These are phyloP conservation scores for Baudoinia panamericana DNA, from an alignment of 495 filamentous ascomycete species.

Conservation along the genomic window DNA sequence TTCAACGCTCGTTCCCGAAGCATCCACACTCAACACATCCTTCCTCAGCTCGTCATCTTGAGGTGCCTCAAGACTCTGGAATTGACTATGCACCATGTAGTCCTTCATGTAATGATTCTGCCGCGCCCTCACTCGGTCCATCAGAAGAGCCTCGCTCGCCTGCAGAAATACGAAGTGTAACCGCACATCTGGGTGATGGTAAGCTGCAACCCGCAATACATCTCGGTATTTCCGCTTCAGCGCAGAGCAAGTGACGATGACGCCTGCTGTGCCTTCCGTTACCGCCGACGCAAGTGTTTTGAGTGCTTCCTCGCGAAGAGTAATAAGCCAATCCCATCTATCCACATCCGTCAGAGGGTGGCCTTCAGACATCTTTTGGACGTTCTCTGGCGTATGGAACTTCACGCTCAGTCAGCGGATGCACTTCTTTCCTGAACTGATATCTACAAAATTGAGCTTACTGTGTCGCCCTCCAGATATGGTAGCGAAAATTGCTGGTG, in stretches of 20 bases:
- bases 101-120: slow-evolving; percentile 93
- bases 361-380: slow-evolving; percentile 84
- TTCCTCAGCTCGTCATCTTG: slow-evolving; percentile 47
- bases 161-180: slow-evolving; percentile 91
- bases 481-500: slow-evolving; percentile 56
- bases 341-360: slow-evolving; percentile 86
- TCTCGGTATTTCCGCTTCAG: slow-evolving; percentile 96
- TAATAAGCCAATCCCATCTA: slow-evolving; percentile 96
- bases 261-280: slow-evolving; percentile 48
- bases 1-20: slow-evolving; percentile 46
- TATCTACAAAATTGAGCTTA: slow-evolving; percentile 36
- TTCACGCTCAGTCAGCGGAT: no score
- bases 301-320: slow-evolving; percentile 69
- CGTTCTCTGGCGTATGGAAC: slow-evolving; percentile 77
- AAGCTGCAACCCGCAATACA: slow-evolving; percentile 80
- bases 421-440: no score
- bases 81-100: slow-evolving; percentile 91
- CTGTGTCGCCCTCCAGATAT: slow-evolving; percentile 93
- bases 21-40: slow-evolving; percentile 78
- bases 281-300: slow-evolving; percentile 48
- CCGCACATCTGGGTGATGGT: slow-evolving; percentile 58
- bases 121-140: slow-evolving; percentile 58
- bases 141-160: slow-evolving; percentile 57
- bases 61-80: slow-evolving; percentile 73
- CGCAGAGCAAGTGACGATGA: slow-evolving; percentile 90